phyloP scores from a whole-genome alignment of 352 stramenopile species.

The Peronospora destructor region DNA sequence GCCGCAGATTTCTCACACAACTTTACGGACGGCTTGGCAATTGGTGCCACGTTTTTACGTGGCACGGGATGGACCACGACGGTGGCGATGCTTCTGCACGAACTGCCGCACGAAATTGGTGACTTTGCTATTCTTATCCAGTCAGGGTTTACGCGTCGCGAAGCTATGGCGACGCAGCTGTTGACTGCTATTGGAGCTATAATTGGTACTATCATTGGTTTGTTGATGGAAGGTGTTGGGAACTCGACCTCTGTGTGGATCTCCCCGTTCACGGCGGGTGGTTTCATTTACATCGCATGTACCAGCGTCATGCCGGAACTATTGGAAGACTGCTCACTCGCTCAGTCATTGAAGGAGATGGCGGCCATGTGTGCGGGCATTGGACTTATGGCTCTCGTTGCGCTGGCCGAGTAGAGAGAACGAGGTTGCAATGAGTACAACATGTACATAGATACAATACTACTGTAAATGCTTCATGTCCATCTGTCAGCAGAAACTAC shows the following conservation, averaged over 20 bases:
- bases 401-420: constrained; percentile 48
- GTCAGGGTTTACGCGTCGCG: constrained; percentile 80
- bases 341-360: constrained; percentile 62
- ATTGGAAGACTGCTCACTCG: constrained; percentile 76
- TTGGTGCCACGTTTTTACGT: constrained; percentile 85
- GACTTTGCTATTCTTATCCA: constrained; percentile 90
- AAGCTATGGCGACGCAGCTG: constrained; percentile 89
- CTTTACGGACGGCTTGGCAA: constrained; percentile 91
- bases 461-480: background rate
- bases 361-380: constrained; percentile 63
- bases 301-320: constrained; percentile 88
- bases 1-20: constrained; percentile 89
- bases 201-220: constrained; percentile 80
- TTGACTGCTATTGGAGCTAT: constrained; percentile 88
- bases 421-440: background rate
- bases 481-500: background rate
- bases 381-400: constrained; percentile 74
- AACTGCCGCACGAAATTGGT: constrained; percentile 89
- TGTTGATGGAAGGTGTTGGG: constrained; percentile 65
- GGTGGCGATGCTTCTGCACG: constrained; percentile 85
- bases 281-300: constrained; percentile 91
- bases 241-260: constrained; percentile 74
- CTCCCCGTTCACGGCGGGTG: constrained; percentile 78
- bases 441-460: constrained; percentile 4
- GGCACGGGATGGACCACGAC: constrained; percentile 80